A percentile compares a stretch with the other conserved stretches of the same genome.
phyloP scores from a whole-genome alignment of 257 asterid genomes.

The Fraxinus americana region DNA sequence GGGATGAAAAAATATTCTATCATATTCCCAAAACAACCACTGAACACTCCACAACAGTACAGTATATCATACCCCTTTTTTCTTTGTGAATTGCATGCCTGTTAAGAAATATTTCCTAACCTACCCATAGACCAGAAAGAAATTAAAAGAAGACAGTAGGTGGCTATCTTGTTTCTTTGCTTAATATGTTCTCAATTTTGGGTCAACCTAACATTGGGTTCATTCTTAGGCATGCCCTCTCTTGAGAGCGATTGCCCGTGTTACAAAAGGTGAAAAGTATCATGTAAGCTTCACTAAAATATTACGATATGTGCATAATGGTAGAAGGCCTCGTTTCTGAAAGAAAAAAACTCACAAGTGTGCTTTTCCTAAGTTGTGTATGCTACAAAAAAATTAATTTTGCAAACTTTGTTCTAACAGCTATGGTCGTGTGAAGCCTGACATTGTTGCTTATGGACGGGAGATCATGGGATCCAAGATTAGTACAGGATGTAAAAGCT shows the following conservation, averaged over 20 bases:
- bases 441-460: slow-evolving; percentile 95
- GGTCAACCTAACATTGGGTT: no score
- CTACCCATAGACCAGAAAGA: background rate
- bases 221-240: no score
- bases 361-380: background rate
- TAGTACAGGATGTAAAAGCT: slow-evolving; percentile 97
- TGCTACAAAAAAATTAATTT: slow-evolving; percentile 23
- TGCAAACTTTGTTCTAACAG: slow-evolving; percentile 45
- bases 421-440: slow-evolving; percentile 98
- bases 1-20: no score
- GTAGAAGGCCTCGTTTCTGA: slow-evolving; percentile 14
- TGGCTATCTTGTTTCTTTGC: no score
- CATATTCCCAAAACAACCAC: background rate
- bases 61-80: background rate
- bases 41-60: background rate
- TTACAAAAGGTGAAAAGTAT: no score
- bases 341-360: slow-evolving; percentile 2
- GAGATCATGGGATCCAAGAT: slow-evolving; percentile 99
- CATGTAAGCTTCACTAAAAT: background rate
- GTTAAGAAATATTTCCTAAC: background rate
- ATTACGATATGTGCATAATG: slow-evolving; percentile 11
- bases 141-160: no score
- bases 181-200: no score
- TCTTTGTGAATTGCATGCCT: background rate
- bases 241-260: no score